These are phyloP conservation scores for Penicillium tannophilum DNA, from an alignment of 495 filamentous ascomycete species.

Conservation along the genomic window DNA sequence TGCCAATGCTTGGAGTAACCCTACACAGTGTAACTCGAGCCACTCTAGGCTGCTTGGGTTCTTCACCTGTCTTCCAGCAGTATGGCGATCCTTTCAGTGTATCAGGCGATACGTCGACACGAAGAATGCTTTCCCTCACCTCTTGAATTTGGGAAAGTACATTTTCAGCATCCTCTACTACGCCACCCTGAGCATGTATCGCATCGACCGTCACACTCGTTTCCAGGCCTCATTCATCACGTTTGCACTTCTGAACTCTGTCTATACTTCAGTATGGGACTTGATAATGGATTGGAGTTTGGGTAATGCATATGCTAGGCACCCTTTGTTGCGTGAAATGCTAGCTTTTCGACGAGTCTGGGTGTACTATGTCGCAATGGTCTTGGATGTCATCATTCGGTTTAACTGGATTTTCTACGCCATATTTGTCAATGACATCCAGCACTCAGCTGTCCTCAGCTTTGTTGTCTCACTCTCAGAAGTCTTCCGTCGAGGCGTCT, in stretches of 20 bases:
- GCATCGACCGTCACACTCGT: constrained; percentile 61
- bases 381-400: constrained; percentile 82
- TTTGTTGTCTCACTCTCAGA: constrained; percentile 79
- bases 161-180: constrained; percentile 80
- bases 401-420: constrained; percentile 97
- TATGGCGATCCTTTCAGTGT: constrained; percentile 91
- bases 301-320: constrained; percentile 68
- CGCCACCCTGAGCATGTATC: constrained; percentile 74
- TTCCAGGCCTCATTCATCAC: constrained; percentile 73
- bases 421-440: constrained; percentile 73
- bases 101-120: constrained; percentile 88
- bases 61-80: constrained; percentile 77
- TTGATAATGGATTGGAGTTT: constrained; percentile 96
- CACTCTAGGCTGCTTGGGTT: constrained; percentile 86
- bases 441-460: constrained; percentile 76
- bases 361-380: constrained; percentile 84
- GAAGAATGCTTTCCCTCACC: constrained; percentile 83
- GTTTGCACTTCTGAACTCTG: constrained; percentile 74
- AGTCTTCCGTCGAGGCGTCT: constrained; percentile 79
- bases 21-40: constrained; percentile 77
- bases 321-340: constrained; percentile 75
- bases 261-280: constrained; percentile 93
- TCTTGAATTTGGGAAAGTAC: constrained; percentile 93
- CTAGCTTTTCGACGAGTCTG: constrained; percentile 74
- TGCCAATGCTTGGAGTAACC: constrained; percentile 68